Conservation (phyloP, 805 yeast species). For the Starmera amethionina region DNA sequence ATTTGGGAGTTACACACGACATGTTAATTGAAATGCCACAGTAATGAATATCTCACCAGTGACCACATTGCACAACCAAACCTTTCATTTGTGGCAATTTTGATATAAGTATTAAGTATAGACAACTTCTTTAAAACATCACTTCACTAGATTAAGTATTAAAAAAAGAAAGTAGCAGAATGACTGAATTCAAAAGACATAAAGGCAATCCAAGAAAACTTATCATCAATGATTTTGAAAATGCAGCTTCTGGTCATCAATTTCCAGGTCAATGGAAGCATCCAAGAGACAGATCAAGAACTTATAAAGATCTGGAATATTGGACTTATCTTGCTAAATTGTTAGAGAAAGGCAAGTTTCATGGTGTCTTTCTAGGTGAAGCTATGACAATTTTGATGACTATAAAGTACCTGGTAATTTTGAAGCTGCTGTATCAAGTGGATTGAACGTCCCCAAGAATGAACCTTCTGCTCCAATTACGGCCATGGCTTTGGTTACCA, state of each 20-base stretch:
- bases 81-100: too few relatives aligned
- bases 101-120: too few relatives aligned
- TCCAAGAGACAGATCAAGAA: conserved; percentile 18
- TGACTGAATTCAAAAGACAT: not conserved
- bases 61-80: too few relatives aligned
- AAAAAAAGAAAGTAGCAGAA: too few relatives aligned
- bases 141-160: too few relatives aligned
- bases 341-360: conserved; percentile 25
- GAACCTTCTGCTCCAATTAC: conserved; percentile 26
- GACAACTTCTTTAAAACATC: too few relatives aligned
- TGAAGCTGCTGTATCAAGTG: conserved; percentile 5
- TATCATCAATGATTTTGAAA: conserved; percentile 6
- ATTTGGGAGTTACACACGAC: too few relatives aligned
- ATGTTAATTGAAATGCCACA: too few relatives aligned
- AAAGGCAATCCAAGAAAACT: not conserved
- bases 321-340: conserved; percentile 27
- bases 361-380: conserved; percentile 27
- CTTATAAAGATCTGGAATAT: conserved; percentile 20
- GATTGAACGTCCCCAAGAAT: conserved; percentile 22
- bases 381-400: conserved; percentile 26
- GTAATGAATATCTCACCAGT: too few relatives aligned
- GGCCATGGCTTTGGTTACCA: conserved; percentile 29
- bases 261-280: conserved; percentile 6
- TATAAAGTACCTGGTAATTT: conserved; percentile 15
- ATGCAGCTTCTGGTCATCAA: conserved; percentile 9